Conservation (phyloP, 768 basidiomycete genomes). For the Cystobasidium onofrii region DNA sequence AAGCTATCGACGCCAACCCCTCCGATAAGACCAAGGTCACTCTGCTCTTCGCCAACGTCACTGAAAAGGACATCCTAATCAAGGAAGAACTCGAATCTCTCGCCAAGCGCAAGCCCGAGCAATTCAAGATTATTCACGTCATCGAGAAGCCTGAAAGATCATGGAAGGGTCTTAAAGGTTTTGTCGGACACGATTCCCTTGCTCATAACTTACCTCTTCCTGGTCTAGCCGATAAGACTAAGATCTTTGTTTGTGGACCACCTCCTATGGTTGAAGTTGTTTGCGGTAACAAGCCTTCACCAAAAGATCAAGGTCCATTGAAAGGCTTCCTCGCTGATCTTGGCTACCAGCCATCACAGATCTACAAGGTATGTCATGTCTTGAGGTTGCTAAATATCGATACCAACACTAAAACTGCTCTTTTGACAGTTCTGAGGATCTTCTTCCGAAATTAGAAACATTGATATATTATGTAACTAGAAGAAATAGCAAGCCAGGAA, state of each 20-base stretch:
- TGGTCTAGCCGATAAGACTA: constrained; percentile 64
- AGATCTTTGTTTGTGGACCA: constrained; percentile 74
- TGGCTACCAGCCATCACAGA: constrained; percentile 79
- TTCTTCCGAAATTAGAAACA: neutral
- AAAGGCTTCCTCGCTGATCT: constrained; percentile 60
- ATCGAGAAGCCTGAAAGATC: constrained; percentile 67
- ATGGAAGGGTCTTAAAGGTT: constrained; percentile 65
- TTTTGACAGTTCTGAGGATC: neutral
- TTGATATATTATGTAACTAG: too few relatives aligned
- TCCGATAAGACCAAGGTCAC: constrained; percentile 95
- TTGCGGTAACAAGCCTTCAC: constrained; percentile 72
- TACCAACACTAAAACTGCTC: too few relatives aligned
- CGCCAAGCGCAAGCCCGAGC: constrained; percentile 49
- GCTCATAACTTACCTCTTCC: constrained; percentile 58
- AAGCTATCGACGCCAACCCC: constrained; percentile 43
- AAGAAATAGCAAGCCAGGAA: too few relatives aligned
- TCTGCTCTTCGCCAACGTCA: constrained; percentile 79
- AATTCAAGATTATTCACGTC: constrained; percentile 73
- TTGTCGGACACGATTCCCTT: constrained; percentile 63
- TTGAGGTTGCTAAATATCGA: too few relatives aligned
- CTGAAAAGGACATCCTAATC: constrained; percentile 82
- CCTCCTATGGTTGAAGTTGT: constrained; percentile 57
- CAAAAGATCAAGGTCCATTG: constrained; percentile 39
- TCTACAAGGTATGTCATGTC: constrained; percentile 43
- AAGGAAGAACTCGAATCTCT: constrained; percentile 61